Conservation (phyloP, 2,329 filamentous ascomycete species). For the Fusarium concolor region DNA sequence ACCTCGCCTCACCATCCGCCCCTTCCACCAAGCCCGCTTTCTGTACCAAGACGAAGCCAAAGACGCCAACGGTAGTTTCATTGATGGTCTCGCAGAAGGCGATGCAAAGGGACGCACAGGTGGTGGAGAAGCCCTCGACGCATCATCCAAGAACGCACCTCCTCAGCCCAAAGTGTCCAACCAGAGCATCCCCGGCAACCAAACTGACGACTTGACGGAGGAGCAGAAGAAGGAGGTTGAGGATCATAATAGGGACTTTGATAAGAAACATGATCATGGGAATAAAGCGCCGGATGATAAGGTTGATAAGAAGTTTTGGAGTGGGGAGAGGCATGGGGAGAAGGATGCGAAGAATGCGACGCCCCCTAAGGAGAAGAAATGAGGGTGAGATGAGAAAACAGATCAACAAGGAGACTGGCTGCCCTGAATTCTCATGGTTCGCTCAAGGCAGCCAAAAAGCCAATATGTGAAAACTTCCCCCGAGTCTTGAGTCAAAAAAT, state of each 20-base stretch:
- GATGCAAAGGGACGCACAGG: constrained; percentile 54
- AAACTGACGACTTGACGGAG: constrained; percentile 53
- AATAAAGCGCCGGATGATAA: constrained; percentile 58
- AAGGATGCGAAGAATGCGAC: background rate
- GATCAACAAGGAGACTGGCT: no score
- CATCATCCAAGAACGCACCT: constrained; percentile 50
- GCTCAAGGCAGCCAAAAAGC: no score
- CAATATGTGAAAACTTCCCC: no score
- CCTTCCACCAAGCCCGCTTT: constrained; percentile 9
- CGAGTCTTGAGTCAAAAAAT: no score
- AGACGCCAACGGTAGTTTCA: constrained; percentile 7
- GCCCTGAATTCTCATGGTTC: no score
- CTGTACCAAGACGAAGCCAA: constrained; percentile 21
- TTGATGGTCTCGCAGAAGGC: constrained; percentile 48
- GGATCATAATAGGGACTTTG: constrained; percentile 69
- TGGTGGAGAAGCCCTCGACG: constrained; percentile 52
- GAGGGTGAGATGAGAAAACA: background rate
- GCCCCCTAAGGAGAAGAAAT: constrained; percentile 3
- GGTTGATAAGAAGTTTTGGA: constrained; percentile 68
- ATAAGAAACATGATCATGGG: constrained; percentile 62
- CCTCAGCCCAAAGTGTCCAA: constrained; percentile 65
- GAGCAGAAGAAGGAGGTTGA: constrained; percentile 69
- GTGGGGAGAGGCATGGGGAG: constrained; percentile 10
- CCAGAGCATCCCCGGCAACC: constrained; percentile 55
- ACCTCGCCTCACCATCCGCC: constrained; percentile 20